phyloP scores from a whole-genome alignment of 805 yeast genomes.

The Nakazawaea anatomiae region DNA sequence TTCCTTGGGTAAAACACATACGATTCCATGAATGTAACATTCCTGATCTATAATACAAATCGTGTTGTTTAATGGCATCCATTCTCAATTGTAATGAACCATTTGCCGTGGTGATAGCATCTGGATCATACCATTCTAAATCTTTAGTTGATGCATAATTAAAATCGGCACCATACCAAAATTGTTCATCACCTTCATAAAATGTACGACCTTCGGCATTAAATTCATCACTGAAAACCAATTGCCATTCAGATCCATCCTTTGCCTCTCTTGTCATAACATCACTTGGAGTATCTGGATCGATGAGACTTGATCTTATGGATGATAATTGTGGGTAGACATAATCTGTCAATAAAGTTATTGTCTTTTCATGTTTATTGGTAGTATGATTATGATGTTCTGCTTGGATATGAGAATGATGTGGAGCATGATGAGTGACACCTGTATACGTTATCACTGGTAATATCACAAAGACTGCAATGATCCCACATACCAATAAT shows the following conservation, averaged over 20 bases:
- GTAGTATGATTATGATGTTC: slow-evolving; percentile 8
- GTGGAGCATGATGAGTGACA: slow-evolving; percentile 27
- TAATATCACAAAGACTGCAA: slow-evolving; percentile 63
- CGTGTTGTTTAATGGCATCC: slow-evolving; percentile 38
- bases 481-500: slow-evolving; percentile 50
- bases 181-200: slow-evolving; percentile 42
- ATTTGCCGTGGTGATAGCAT: slow-evolving; percentile 34
- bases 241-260: slow-evolving; percentile 32
- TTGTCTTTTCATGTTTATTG: slow-evolving; percentile 12
- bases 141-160: slow-evolving; percentile 43
- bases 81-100: slow-evolving; percentile 33
- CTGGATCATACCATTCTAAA: slow-evolving; percentile 49
- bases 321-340: slow-evolving; percentile 47
- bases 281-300: slow-evolving; percentile 52
- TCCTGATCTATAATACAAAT: slow-evolving; percentile 38
- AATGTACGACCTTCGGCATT: slow-evolving; percentile 42
- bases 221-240: slow-evolving; percentile 43
- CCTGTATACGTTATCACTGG: slow-evolving; percentile 88
- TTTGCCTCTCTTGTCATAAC: slow-evolving; percentile 34
- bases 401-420: neutral
- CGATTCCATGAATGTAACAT: slow-evolving; percentile 46
- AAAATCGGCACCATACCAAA: slow-evolving; percentile 37
- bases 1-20: slow-evolving; percentile 41
- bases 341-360: slow-evolving; percentile 41
- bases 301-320: slow-evolving; percentile 47